Evolutionary conservation across 116 monocot species (phyloP).

Genomic region (Papilionanthe hybrid): DNA sequence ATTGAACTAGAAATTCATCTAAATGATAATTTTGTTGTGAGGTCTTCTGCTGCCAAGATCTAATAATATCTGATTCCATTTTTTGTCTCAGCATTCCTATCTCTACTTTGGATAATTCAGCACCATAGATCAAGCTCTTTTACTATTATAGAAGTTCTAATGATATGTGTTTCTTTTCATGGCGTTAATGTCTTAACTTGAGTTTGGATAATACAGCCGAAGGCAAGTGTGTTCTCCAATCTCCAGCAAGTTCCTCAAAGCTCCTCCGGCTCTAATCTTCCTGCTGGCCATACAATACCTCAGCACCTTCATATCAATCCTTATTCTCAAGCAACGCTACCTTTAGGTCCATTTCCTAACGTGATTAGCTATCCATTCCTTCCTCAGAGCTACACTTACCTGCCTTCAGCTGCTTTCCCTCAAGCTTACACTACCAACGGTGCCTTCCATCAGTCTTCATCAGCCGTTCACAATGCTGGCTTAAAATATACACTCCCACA

Average conservation of each 20-base stretch:
- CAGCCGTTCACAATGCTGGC: conserved; percentile 37
- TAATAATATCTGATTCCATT: too few relatives aligned
- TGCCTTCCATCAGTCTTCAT: conserved; percentile 74
- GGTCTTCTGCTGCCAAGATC: too few relatives aligned
- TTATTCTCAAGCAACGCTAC: conserved; percentile 71
- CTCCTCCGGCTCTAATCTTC: conserved; percentile 37
- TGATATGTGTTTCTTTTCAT: background rate
- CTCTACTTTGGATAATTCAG: too few relatives aligned
- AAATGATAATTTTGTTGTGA: background rate
- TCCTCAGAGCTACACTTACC: conserved; percentile 68
- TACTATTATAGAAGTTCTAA: background rate
- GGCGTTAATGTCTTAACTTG: background rate
- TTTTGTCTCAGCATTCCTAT: too few relatives aligned
- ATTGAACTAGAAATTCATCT: background rate
- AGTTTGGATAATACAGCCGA: conserved; percentile 21
- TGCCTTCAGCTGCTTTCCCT: conserved; percentile 75
- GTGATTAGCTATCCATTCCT: conserved; percentile 82
- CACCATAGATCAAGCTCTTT: background rate
- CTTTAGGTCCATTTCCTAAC: conserved; percentile 75
- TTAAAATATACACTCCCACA: conserved; percentile 79
- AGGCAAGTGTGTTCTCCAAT: conserved; percentile 48
- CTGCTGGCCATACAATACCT: conserved; percentile 41
- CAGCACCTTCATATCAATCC: conserved; percentile 69
- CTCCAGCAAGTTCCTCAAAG: conserved; percentile 41
- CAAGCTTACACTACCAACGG: conserved; percentile 62